Percentiles rank a stretch among this genome's conserved stretches.
Evolutionary conservation across 1,284 basidiomycete species (phyloP).

Genomic region (Ustilago cynodontis): DNA sequence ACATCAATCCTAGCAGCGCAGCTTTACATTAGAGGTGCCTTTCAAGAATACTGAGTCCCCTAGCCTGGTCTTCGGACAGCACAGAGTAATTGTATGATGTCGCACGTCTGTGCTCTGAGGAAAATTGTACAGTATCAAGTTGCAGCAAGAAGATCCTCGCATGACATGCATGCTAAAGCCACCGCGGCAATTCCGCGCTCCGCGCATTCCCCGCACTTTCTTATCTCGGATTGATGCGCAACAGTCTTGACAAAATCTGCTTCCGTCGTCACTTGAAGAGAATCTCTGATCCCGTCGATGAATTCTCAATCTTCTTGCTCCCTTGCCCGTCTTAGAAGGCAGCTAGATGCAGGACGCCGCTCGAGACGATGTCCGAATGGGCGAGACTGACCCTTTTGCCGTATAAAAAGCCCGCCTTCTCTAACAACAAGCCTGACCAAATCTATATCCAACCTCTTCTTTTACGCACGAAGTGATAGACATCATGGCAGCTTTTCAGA

Average conservation of each 20-base stretch:
- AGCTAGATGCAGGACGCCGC: neutral
- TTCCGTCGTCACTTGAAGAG: no score
- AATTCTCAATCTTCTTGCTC: no score
- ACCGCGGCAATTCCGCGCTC: constrained; percentile 21
- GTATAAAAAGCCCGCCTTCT: neutral
- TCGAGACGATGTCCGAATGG: neutral
- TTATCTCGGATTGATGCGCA: constrained; percentile 14
- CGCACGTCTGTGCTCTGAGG: neutral
- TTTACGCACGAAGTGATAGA: neutral
- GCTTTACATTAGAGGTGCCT: neutral
- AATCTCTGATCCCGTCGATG: no score
- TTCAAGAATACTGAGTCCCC: neutral
- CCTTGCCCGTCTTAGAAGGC: no score
- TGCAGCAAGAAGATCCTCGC: neutral
- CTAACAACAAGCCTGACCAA: neutral
- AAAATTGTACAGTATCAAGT: neutral
- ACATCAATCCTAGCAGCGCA: neutral
- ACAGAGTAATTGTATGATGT: no score
- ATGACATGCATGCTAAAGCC: neutral
- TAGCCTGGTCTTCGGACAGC: neutral
- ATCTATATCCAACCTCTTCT: neutral
- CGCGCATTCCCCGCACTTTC: constrained; percentile 1
- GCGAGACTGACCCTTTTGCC: neutral
- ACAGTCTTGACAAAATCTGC: no score
- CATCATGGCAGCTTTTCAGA: constrained; percentile 15